These are phyloP conservation scores for Phytophthora cajani DNA, from an alignment of 352 stramenopile genomes.

Conservation along the genomic window DNA sequence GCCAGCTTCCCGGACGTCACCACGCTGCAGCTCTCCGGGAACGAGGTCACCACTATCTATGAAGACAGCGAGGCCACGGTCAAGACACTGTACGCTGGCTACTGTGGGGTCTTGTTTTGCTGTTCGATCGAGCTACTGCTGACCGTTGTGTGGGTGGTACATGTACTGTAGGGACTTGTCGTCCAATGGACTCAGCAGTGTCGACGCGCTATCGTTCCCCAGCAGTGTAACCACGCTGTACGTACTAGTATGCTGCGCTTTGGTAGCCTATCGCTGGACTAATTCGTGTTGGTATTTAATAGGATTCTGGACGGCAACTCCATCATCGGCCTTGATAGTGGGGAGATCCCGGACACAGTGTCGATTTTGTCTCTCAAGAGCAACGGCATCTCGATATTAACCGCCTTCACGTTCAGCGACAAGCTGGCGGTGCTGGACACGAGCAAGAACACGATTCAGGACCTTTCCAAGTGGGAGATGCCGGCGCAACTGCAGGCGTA, in stretches of 20 bases:
- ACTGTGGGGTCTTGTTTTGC: conserved; percentile 3
- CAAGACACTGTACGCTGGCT: conserved; percentile 38
- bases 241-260: not conserved
- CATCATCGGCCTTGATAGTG: conserved; percentile 17
- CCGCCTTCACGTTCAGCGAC: conserved; percentile 34
- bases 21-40: conserved; percentile 32
- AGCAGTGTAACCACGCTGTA: conserved; percentile 34
- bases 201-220: conserved; percentile 36
- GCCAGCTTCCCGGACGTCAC: conserved; percentile 41
- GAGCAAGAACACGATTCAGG: conserved; percentile 36
- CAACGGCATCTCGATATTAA: conserved; percentile 34
- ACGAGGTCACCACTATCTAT: conserved; percentile 40
- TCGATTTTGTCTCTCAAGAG: conserved; percentile 36
- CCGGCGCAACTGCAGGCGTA: conserved; percentile 38
- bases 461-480: conserved; percentile 44
- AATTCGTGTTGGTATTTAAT: not conserved
- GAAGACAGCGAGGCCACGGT: conserved; percentile 30
- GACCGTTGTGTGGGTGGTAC: not conserved
- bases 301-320: conserved; percentile 40
- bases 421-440: conserved; percentile 32
- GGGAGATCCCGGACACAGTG: conserved; percentile 33
- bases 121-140: conserved; percentile 5
- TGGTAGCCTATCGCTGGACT: not conserved
- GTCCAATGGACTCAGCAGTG: conserved; percentile 33
- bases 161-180: conserved; percentile 26